phyloP scores from a whole-genome alignment of 2,329 filamentous ascomycete genomes.

The Colletotrichum sp. region DNA sequence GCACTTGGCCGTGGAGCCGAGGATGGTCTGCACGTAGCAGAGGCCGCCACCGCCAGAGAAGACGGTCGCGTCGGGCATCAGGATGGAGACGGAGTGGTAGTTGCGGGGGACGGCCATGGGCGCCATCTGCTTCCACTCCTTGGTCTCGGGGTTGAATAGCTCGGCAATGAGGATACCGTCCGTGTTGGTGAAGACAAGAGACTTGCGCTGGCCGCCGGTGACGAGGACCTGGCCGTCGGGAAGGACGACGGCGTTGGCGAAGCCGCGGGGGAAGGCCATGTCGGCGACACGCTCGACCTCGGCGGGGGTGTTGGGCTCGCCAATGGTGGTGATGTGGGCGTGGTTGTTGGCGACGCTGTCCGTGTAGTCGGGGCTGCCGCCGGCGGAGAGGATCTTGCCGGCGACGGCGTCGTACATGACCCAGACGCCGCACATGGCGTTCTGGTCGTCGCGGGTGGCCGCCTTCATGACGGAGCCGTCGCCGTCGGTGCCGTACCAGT shows the following conservation, averaged over 20 bases:
- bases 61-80: constrained; percentile 56
- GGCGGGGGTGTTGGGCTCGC: constrained; percentile 26
- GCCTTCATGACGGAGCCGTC: constrained; percentile 45
- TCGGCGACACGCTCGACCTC: constrained; percentile 30
- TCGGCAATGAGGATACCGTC: constrained; percentile 47
- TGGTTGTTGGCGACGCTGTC: constrained; percentile 43
- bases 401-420: constrained; percentile 65
- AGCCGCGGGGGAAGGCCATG: constrained; percentile 45
- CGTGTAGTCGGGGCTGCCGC: constrained; percentile 53
- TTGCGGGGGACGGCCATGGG: constrained; percentile 45
- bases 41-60: constrained; percentile 58
- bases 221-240: constrained; percentile 54
- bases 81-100: constrained; percentile 55
- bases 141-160: constrained; percentile 47
- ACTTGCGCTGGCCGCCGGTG: constrained; percentile 49
- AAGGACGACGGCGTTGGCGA: constrained; percentile 51
- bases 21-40: constrained; percentile 38
- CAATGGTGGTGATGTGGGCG: constrained; percentile 56
- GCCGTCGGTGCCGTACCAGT: constrained; percentile 59
- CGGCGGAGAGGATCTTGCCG: constrained; percentile 60
- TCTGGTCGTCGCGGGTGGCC: constrained; percentile 45
- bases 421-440: constrained; percentile 60
- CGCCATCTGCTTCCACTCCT: constrained; percentile 42
- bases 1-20: constrained; percentile 32
- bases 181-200: constrained; percentile 49